Evolutionary conservation across 805 yeast species (phyloP).

Genomic region (Wickerhamomyces bisporus): DNA sequence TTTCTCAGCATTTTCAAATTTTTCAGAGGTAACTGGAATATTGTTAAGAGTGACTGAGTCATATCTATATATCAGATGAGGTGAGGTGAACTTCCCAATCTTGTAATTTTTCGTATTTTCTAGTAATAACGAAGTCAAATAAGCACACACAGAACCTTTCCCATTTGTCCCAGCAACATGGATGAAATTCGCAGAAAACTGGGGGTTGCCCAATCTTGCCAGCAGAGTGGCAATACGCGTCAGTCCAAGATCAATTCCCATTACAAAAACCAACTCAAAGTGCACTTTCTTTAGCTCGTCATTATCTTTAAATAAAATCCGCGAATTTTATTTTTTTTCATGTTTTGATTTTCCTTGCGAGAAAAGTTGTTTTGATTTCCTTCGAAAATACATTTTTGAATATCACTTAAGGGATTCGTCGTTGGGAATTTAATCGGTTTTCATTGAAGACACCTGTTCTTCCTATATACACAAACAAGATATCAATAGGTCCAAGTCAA

Average conservation of each 20-base stretch:
- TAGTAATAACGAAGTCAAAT: conserved; percentile 60
- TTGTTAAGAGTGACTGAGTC: conserved; percentile 74
- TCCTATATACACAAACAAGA: too few relatives aligned
- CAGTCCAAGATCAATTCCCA: conserved; percentile 53
- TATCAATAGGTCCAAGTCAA: too few relatives aligned
- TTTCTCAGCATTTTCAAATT: conserved; percentile 41
- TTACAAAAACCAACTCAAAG: too few relatives aligned
- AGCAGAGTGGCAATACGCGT: conserved; percentile 44
- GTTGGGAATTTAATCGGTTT: too few relatives aligned
- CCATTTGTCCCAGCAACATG: conserved; percentile 98
- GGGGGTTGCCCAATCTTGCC: conserved; percentile 61
- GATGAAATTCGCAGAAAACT: conserved; percentile 54
- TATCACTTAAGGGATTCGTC: too few relatives aligned
- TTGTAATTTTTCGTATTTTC: conserved; percentile 32
- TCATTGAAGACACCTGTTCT: too few relatives aligned
- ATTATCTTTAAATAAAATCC: too few relatives aligned
- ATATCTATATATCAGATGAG: conserved; percentile 68
- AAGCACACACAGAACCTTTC: conserved; percentile 89
- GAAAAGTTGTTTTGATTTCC: neutral
- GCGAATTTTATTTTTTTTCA: too few relatives aligned
- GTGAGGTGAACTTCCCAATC: conserved; percentile 85
- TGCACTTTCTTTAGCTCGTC: too few relatives aligned
- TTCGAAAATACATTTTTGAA: neutral
- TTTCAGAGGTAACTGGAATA: conserved; percentile 39
- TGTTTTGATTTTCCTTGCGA: neutral